These are phyloP conservation scores for Metschnikowia lunata DNA, from an alignment of 805 yeast species.

Conservation along the genomic window DNA sequence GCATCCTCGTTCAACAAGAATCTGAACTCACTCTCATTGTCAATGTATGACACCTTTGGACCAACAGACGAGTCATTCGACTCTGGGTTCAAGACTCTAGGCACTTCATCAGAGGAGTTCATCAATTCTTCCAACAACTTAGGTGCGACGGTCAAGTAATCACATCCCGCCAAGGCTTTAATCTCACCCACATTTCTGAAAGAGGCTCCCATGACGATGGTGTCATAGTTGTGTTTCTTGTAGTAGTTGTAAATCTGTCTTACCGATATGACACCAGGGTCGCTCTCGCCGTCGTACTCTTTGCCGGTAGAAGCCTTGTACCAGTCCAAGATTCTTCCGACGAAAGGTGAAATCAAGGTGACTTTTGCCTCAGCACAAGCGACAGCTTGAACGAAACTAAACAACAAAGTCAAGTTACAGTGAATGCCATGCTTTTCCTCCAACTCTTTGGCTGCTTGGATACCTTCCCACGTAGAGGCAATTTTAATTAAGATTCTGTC, in stretches of 20 bases:
- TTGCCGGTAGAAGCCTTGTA: constrained; percentile 92
- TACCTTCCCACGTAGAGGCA: constrained; percentile 99
- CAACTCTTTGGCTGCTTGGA: constrained; percentile 94
- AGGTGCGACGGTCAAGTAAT: constrained; percentile 93
- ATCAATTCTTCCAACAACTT: constrained; percentile 81
- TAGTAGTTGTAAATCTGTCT: constrained; percentile 90
- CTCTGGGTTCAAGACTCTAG: constrained; percentile 71
- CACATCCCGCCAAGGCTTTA: constrained; percentile 95
- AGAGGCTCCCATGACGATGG: constrained; percentile 99
- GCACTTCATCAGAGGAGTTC: constrained; percentile 74
- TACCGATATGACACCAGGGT: constrained; percentile 96
- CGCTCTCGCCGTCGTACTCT: constrained; percentile 67
- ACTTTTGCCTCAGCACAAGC: constrained; percentile 98
- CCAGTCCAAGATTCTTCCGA: constrained; percentile 99
- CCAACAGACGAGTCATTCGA: constrained; percentile 44
- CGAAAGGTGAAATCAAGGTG: constrained; percentile 96
- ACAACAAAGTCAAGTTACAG: constrained; percentile 90
- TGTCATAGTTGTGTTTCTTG: constrained; percentile 93
- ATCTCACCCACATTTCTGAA: constrained; percentile 97
- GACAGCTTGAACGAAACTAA: constrained; percentile 96
- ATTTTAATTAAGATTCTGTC: constrained; percentile 92
- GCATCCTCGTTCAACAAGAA: constrained; percentile 90
- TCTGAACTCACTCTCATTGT: constrained; percentile 89
- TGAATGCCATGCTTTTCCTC: constrained; percentile 89
- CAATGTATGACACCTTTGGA: constrained; percentile 68